Evolutionary conservation across 768 basidiomycete genomes (phyloP).

Genomic region (Suillus americanus): DNA sequence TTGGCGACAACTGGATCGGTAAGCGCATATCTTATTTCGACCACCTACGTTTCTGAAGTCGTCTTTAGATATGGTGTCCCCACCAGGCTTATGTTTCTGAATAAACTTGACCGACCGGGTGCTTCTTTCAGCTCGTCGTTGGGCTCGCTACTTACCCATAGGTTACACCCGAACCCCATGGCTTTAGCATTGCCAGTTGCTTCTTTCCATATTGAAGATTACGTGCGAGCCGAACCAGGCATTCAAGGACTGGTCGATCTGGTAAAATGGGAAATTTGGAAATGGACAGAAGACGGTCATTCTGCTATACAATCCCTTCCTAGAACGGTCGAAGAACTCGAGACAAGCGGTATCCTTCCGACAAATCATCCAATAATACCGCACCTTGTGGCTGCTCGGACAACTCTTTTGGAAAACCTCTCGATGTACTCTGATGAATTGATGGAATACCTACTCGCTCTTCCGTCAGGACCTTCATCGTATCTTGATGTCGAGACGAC

Average conservation of each 20-base stretch:
- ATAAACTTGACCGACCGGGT: slow-evolving; percentile 87
- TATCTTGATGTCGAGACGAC: slow-evolving; percentile 61
- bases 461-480: slow-evolving; percentile 56
- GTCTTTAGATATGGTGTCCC: slow-evolving; percentile 69
- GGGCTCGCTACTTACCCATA: slow-evolving; percentile 69
- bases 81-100: slow-evolving; percentile 78
- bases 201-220: slow-evolving; percentile 67
- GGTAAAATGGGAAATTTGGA: slow-evolving; percentile 82
- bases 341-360: slow-evolving; percentile 45
- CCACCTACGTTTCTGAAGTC: background rate
- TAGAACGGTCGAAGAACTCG: slow-evolving; percentile 43
- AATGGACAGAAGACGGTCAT: slow-evolving; percentile 57
- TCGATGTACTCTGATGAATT: slow-evolving; percentile 80
- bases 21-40: slow-evolving; percentile 28
- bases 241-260: slow-evolving; percentile 84
- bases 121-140: slow-evolving; percentile 75
- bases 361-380: slow-evolving; percentile 64
- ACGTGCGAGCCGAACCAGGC: slow-evolving; percentile 74
- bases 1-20: slow-evolving; percentile 87
- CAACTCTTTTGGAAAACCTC: slow-evolving; percentile 71
- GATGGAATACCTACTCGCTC: slow-evolving; percentile 66
- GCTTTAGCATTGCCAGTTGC: slow-evolving; percentile 72
- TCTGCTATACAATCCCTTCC: slow-evolving; percentile 50
- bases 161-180: slow-evolving; percentile 74
- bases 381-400: slow-evolving; percentile 66